A percentile compares a stretch with the other conserved stretches of the same genome.
phyloP scores from a whole-genome alignment of 2,329 filamentous ascomycete species.

The Fusarium brachygibbosum region DNA sequence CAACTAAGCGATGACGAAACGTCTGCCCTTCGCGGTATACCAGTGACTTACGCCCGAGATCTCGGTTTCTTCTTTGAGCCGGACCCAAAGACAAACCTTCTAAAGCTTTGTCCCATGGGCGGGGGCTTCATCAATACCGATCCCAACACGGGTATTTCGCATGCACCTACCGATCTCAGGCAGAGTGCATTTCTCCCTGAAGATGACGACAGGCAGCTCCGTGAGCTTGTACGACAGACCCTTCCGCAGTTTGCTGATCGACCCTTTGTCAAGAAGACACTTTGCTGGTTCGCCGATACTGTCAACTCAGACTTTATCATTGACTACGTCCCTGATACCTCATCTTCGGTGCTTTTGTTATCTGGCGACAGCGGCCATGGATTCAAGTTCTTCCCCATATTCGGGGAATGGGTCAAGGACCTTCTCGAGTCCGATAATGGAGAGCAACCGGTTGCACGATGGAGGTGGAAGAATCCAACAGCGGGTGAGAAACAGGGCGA shows the following conservation, averaged over 20 bases:
- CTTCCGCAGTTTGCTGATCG: slow-evolving; percentile 66
- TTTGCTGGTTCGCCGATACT: slow-evolving; percentile 76
- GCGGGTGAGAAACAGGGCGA: slow-evolving; percentile 31
- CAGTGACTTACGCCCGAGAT: slow-evolving; percentile 72
- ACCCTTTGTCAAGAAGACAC: slow-evolving; percentile 66
- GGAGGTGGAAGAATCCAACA: slow-evolving; percentile 64
- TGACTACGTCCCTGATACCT: slow-evolving; percentile 67
- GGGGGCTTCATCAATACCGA: slow-evolving; percentile 66
- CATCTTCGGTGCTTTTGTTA: slow-evolving; percentile 61
- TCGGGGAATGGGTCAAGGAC: slow-evolving; percentile 67
- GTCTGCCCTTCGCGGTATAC: slow-evolving; percentile 67
- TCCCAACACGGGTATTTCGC: slow-evolving; percentile 54
- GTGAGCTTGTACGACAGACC: slow-evolving; percentile 64
- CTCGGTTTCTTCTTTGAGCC: slow-evolving; percentile 76
- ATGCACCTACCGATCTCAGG: slow-evolving; percentile 50
- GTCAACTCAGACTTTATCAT: slow-evolving; percentile 71
- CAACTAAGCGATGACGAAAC: slow-evolving; percentile 68
- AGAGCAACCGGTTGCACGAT: slow-evolving; percentile 60
- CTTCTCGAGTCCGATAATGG: slow-evolving; percentile 58
- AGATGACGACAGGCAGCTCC: slow-evolving; percentile 66
- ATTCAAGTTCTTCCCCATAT: slow-evolving; percentile 73
- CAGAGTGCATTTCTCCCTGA: slow-evolving; percentile 65
- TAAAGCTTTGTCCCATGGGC: slow-evolving; percentile 72
- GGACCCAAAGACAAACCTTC: slow-evolving; percentile 67
- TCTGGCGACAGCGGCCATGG: slow-evolving; percentile 73